phyloP scores from a whole-genome alignment of 495 filamentous ascomycete species.

The Penicillium samsonianum region DNA sequence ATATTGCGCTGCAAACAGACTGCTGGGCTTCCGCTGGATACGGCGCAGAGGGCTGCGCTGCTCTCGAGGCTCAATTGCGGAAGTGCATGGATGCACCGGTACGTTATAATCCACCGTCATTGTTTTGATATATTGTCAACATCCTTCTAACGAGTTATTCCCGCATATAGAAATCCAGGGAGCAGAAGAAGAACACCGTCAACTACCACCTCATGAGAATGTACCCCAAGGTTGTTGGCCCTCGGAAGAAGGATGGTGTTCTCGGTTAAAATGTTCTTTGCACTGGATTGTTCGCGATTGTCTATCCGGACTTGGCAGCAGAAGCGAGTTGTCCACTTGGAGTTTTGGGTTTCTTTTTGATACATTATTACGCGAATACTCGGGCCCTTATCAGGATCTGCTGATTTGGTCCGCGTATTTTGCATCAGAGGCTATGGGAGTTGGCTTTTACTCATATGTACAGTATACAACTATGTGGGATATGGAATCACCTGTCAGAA shows the following conservation, averaged over 20 bases:
- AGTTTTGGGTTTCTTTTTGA: conserved; percentile 27
- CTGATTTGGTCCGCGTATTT: conserved; percentile 1
- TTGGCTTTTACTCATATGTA: conserved; percentile 29
- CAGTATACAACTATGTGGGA: conserved; percentile 29
- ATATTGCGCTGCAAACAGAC: conserved; percentile 50
- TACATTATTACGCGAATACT: conserved; percentile 9
- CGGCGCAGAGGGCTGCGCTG: conserved; percentile 69
- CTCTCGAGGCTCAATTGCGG: conserved; percentile 76
- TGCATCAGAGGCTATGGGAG: conserved; percentile 17
- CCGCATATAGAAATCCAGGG: conserved; percentile 57
- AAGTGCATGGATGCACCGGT: conserved; percentile 93
- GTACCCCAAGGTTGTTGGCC: conserved; percentile 74
- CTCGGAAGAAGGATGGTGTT: conserved; percentile 66
- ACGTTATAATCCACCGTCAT: conserved; percentile 16
- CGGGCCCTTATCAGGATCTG: neutral
- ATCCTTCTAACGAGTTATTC: conserved; percentile 16
- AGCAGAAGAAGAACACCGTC: conserved; percentile 78
- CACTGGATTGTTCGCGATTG: neutral
- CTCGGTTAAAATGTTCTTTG: conserved; percentile 34
- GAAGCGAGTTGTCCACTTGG: conserved; percentile 19
- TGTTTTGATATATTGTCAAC: neutral
- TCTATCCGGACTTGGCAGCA: conserved; percentile 9
- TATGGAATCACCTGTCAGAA: conserved; percentile 21
- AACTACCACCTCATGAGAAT: conserved; percentile 92
- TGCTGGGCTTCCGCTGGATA: conserved; percentile 94